Evolutionary conservation across 306 rosid genomes (phyloP), one percentile per base, ranked within the genome.

Genomic region (Betula pendula): DNA sequence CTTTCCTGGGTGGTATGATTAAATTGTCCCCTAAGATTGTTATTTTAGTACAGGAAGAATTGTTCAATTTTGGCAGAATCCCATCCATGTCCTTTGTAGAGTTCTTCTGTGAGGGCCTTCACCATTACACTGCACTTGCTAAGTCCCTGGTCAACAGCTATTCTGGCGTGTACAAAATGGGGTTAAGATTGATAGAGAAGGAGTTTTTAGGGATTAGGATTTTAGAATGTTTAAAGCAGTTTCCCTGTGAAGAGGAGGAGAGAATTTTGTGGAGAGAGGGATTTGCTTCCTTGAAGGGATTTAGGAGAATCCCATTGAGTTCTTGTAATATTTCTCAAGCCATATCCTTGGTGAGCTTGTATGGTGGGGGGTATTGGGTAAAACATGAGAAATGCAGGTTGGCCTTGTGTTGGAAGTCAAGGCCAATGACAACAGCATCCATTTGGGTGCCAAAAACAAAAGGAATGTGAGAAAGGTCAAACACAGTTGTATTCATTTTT

Each of bases 101-200:
- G 77, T 89, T 89, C 79, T 91, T 87, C 88, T 81, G 83, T 27
- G 96, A 91, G 82, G 93, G 92, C n/a, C 78, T 89, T 35, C 90
- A 84, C 69, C 96, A 87, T 80, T 87, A 87, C 70, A 83, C 86
- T 33, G 81, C 93, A 70, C 65, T 90, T 29, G 76, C 74, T 53
- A 88, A 88, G 58, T 90, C 96, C 72, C 86, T 91, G 58, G 73
- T 73, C 2, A 75, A 74, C 40, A 78, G 86, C 35, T 68, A 81
- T 38, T 72, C 45, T 75, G 77, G 82, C 31, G 70, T 73, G 9
- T 80, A 81, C 67, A 82, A 75, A 73, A 73, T 50, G 74, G 82
- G 81, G 55, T 78, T 87, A 48, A 59, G 17, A 25, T 43, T 72
- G 60, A 81, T 91, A 75, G 93, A 85, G 68, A 86, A 86, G 7